Evolutionary conservation across 116 monocot species (phyloP).

Genomic region (Phalaenopsis hybrid): DNA sequence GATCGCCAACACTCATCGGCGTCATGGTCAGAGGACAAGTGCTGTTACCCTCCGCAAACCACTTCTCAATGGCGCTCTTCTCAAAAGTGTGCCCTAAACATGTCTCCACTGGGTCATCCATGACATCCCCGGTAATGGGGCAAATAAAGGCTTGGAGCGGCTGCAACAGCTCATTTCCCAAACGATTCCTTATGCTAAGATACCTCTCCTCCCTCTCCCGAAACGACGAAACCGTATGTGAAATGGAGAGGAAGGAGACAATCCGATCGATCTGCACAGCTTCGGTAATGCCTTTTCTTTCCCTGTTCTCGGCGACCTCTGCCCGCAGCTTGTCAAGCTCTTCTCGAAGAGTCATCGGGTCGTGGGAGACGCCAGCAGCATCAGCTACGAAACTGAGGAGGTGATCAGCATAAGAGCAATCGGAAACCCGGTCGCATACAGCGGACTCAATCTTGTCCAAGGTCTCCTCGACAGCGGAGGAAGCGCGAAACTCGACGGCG

Average conservation of each 20-base stretch:
- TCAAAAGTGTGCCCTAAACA: conserved; percentile 30
- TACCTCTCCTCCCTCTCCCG: conserved; percentile 26
- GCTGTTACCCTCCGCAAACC: conserved; percentile 25
- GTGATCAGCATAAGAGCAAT: conserved; percentile 17
- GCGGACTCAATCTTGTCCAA: conserved; percentile 13
- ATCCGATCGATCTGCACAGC: conserved; percentile 33
- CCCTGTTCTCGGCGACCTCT: conserved; percentile 10
- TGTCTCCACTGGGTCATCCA: conserved; percentile 30
- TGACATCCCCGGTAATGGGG: conserved; percentile 24
- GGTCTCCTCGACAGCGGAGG: conserved; percentile 14
- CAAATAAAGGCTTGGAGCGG: conserved; percentile 31
- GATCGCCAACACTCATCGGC: conserved; percentile 2
- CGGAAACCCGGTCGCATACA: conserved; percentile 10
- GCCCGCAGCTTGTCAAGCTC: conserved; percentile 22
- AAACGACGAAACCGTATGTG: conserved; percentile 14
- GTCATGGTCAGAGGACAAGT: conserved; percentile 25
- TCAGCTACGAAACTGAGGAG: conserved; percentile 24
- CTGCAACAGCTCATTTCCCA: conserved; percentile 20
- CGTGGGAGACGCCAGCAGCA: conserved; percentile 6
- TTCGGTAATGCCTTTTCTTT: conserved; percentile 17
- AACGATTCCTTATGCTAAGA: conserved; percentile 15
- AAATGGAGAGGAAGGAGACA: conserved; percentile 9
- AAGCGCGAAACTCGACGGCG: conserved; percentile 5
- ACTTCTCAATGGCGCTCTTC: conserved; percentile 26
- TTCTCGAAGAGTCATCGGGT: conserved; percentile 5